These are phyloP conservation scores for Sutorius eximius DNA, from an alignment of 1,284 basidiomycete species.

Conservation along the genomic window DNA sequence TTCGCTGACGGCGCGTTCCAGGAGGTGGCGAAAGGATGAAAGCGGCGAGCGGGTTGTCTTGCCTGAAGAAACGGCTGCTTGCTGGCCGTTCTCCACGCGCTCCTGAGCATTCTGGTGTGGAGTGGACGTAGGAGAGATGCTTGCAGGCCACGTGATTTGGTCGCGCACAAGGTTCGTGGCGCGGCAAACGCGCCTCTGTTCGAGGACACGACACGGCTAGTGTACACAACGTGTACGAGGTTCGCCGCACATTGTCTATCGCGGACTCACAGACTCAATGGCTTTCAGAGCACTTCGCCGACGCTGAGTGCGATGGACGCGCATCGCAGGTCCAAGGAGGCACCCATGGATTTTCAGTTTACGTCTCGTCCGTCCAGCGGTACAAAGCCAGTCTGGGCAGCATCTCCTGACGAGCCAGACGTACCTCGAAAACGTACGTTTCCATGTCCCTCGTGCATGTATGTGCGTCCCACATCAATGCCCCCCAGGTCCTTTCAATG, in stretches of 20 bases:
- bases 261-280: neutral
- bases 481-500: constrained; percentile 52
- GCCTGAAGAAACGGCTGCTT: constrained; percentile 12
- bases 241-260: constrained; percentile 5
- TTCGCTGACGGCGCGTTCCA: constrained; percentile 49
- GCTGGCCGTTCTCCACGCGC: constrained; percentile 28
- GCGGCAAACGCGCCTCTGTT: constrained; percentile 12
- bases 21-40: constrained; percentile 49
- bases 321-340: constrained; percentile 60
- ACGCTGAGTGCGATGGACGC: constrained; percentile 25
- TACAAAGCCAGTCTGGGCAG: constrained; percentile 59
- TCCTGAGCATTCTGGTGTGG: constrained; percentile 21
- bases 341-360: constrained; percentile 80
- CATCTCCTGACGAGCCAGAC: constrained; percentile 41
- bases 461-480: constrained; percentile 11
- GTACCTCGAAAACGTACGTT: constrained; percentile 67
- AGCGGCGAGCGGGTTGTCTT: constrained; percentile 37
- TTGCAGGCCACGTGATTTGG: constrained; percentile 25
- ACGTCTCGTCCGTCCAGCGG: constrained; percentile 51
- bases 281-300: neutral
- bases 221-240: constrained; percentile 17
- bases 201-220: constrained; percentile 6
- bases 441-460: constrained; percentile 26
- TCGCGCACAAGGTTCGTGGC: constrained; percentile 17
- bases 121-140: constrained; percentile 1